phyloP scores from a whole-genome alignment of 192 early-diverging fungal species.

The Coemansia sp. region DNA sequence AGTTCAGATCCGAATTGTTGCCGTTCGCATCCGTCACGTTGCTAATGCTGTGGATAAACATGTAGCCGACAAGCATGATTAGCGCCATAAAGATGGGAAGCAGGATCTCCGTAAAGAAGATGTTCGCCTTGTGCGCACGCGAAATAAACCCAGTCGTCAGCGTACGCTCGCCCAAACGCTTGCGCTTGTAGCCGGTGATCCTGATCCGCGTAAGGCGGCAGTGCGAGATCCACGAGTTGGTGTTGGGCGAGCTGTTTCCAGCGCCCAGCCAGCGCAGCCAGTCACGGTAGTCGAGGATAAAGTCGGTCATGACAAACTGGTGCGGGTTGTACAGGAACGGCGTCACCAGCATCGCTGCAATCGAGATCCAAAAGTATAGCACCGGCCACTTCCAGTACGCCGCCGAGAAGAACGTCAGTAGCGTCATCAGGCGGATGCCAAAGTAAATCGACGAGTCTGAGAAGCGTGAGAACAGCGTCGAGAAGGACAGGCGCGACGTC shows the following conservation, averaged over 20 bases:
- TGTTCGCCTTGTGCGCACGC: conserved; percentile 66
- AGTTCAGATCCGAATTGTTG: conserved; percentile 44
- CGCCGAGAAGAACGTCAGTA: conserved; percentile 75
- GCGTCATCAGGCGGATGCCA: conserved; percentile 68
- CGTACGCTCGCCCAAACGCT: conserved; percentile 64
- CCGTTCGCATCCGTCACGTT: conserved; percentile 33
- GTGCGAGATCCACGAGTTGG: conserved; percentile 80
- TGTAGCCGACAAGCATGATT: conserved; percentile 65
- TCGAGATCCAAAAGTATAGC: conserved; percentile 83
- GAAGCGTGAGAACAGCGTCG: conserved; percentile 75
- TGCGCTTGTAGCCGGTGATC: conserved; percentile 82
- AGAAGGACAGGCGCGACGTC: conserved; percentile 75
- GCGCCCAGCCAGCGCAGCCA: conserved; percentile 83
- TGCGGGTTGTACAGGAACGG: conserved; percentile 91
- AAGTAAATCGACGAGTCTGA: conserved; percentile 75
- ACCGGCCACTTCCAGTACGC: conserved; percentile 73
- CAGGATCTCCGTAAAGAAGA: conserved; percentile 73
- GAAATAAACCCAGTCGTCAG: conserved; percentile 69
- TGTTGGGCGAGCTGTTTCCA: conserved; percentile 74
- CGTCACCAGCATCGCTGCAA: conserved; percentile 73
- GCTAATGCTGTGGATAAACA: conserved; percentile 69
- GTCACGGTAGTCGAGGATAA: conserved; percentile 79
- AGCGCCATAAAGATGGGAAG: conserved; percentile 66
- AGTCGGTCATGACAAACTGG: conserved; percentile 80
- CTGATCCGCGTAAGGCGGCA: conserved; percentile 69